Evolutionary conservation across 1,284 basidiomycete species (phyloP), one percentile per base, ranked within the genome.

Genomic region (Leccinum pachyderme): DNA sequence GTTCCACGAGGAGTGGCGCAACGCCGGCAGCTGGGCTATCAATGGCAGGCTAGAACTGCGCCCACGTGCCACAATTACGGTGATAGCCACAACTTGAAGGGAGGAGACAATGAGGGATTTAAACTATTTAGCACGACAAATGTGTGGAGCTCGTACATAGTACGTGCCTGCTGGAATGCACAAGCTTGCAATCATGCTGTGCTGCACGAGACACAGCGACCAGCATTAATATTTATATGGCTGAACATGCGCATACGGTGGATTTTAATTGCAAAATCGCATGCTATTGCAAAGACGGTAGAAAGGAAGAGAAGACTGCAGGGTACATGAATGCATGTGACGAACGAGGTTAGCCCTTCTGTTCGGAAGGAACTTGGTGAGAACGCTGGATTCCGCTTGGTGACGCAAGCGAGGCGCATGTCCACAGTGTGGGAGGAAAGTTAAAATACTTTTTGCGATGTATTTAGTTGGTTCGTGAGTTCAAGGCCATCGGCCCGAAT

Each of bases 351-450:
- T 63, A 63, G 47, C 47, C 49, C 39, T 54, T 55, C 49, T 52
- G 49, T 54, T 55, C 66, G 63, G 66, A 68, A 68, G 64, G 66
- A 68, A 5, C 65, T 54, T 59, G 54, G 3, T 11, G 45, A 65
- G 45, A 66, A 60, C 52, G 15, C 13, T 46, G 56, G 61, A 53
- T 56, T 52, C 37, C 48, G 49, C 47, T n/a, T 24, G 43, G 25
- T 39, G 53, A 51, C 27, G 50, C n/a, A 41, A 57, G 46, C 22
- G 47, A 22, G 55, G 62, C 47, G 49, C 25, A 51, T 49, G 62
- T 37, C 27, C 6, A 18, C 18, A 18, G 18, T 25, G 46, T 50
- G 52, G 7, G 43, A 50, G 13, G 32, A 33, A 35, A 41, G 35
- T 27, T 33, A 41, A 51, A 29, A 37, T 13, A 18, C 24, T 44